phyloP scores from a whole-genome alignment of 2,329 filamentous ascomycete genomes.

The Fusarium heterosporum region DNA sequence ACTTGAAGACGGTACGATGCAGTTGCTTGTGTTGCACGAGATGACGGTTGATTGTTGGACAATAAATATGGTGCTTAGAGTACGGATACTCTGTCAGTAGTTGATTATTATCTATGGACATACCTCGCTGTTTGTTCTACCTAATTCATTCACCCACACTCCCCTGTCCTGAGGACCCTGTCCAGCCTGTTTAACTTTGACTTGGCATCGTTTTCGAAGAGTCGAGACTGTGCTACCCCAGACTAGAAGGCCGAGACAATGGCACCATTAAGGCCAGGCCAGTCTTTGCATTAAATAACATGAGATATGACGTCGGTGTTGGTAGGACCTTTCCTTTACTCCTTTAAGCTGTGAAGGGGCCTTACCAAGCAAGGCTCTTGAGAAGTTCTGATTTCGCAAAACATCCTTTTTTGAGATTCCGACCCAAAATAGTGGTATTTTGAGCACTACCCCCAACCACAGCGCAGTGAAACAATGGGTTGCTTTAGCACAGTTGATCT shows the following conservation, averaged over 20 bases:
- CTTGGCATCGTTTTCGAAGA: slow-evolving; percentile 29
- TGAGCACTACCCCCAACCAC: too few species aligned
- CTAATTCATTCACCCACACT: too few species aligned
- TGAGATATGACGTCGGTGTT: slow-evolving; percentile 33
- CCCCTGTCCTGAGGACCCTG: slow-evolving; percentile 26
- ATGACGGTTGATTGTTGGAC: not conserved
- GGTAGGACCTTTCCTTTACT: too few species aligned
- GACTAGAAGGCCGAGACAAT: slow-evolving; percentile 36
- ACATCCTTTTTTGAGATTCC: too few species aligned
- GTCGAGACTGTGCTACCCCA: slow-evolving; percentile 26
- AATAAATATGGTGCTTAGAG: not conserved
- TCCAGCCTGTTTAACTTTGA: slow-evolving; percentile 23
- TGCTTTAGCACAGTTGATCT: too few species aligned
- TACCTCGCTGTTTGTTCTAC: too few species aligned
- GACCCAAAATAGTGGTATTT: too few species aligned
- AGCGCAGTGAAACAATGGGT: too few species aligned
- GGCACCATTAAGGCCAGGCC: slow-evolving; percentile 33
- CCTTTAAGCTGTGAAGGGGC: too few species aligned
- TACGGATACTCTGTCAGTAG: not conserved
- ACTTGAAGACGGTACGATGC: slow-evolving; percentile 10
- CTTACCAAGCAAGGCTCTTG: too few species aligned
- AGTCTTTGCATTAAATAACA: slow-evolving; percentile 14
- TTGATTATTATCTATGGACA: not conserved
- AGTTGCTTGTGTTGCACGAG: slow-evolving; percentile 17
- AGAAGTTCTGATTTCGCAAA: too few species aligned